phyloP scores from a whole-genome alignment of 257 asterid species.

The Euphrasia confusa region DNA sequence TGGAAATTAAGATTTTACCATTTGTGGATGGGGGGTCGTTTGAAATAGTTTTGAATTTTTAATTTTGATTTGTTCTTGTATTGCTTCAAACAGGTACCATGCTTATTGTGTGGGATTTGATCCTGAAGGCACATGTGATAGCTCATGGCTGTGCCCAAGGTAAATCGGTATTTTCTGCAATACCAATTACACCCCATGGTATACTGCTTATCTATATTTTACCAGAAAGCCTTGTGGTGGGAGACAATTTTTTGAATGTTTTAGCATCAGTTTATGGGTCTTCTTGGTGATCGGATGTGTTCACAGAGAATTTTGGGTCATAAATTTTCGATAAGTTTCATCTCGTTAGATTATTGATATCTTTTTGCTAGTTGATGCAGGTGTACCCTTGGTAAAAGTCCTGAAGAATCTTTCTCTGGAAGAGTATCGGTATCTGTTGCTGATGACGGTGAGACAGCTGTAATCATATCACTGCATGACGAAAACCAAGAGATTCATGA shows the following conservation, averaged over 20 bases:
- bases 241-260: slow-evolving; percentile 11
- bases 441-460: slow-evolving; percentile 89
- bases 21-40: slow-evolving; percentile 5
- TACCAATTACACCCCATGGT: background rate
- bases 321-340: slow-evolving; percentile 21
- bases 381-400: slow-evolving; percentile 43
- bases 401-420: slow-evolving; percentile 61
- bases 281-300: slow-evolving; percentile 18
- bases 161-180: slow-evolving; percentile 31
- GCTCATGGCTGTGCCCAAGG: slow-evolving; percentile 98
- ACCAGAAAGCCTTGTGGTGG: slow-evolving; percentile 10
- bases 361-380: slow-evolving; percentile 48
- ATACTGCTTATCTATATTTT: slow-evolving; percentile 11
- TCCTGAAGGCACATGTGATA: slow-evolving; percentile 77
- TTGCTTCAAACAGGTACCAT: slow-evolving; percentile 68
- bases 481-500: slow-evolving; percentile 43
- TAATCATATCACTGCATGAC: slow-evolving; percentile 61
- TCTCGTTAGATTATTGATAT: slow-evolving; percentile 30
- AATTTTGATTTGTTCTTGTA: slow-evolving; percentile 26
- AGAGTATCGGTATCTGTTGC: slow-evolving; percentile 76
- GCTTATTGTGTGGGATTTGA: slow-evolving; percentile 98
- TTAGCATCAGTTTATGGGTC: background rate
- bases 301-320: slow-evolving; percentile 4
- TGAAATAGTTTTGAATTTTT: slow-evolving; percentile 9
- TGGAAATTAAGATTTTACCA: slow-evolving; percentile 6